Evolutionary conservation across 106 monocot genomes (phyloP), one percentile per base, ranked within the genome.

Genomic region (Cymbidium sinense): DNA sequence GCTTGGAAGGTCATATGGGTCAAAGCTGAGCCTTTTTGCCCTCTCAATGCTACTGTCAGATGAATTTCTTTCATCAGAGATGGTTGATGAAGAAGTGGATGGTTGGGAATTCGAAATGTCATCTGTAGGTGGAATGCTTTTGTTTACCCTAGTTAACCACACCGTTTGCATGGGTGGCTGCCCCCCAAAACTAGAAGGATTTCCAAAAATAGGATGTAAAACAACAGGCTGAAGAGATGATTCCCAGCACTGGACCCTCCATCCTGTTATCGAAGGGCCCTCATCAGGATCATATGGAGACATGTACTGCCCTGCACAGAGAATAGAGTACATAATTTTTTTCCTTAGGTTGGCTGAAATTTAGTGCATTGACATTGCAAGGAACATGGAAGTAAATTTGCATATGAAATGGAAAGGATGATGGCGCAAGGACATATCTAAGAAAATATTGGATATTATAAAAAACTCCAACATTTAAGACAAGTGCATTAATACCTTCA

Each of bases 271-370:
- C 70, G 99, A 99, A 74, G 99, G 99, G 29, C 99, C 99, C 82
- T 99, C 95, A 79, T 99, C 95, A 43, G 99, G 99, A 82, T 99
- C 95, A 92, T 99, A 99, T 67, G 99, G 99, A 78, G 99, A 99
- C 99, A 99, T 99, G 65, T 99, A 99, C 73, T 99, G 99, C 28
- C 99, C 99, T 99, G 81, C 58, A 87, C 19, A 25, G 0, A 50
- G 9, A 79, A 67, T 29, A 10, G 25, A 21, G 12, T 36, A 71
- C 4, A 37, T 36, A 37, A 39, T 50, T n/a, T 20, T 21, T 21
- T 1, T 12, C n/a, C 13, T 36, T 71, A 1, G n/a, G 30, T 71
- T 67, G 67, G 17, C 4, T 13, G 29, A 67, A 31, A 15, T 67
- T 67, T 4, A 10, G 31, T 31, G 67, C 33, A 67, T 67, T 67